These are phyloP conservation scores for Dendrothele bispora DNA, from an alignment of 768 basidiomycete genomes.

Conservation along the genomic window DNA sequence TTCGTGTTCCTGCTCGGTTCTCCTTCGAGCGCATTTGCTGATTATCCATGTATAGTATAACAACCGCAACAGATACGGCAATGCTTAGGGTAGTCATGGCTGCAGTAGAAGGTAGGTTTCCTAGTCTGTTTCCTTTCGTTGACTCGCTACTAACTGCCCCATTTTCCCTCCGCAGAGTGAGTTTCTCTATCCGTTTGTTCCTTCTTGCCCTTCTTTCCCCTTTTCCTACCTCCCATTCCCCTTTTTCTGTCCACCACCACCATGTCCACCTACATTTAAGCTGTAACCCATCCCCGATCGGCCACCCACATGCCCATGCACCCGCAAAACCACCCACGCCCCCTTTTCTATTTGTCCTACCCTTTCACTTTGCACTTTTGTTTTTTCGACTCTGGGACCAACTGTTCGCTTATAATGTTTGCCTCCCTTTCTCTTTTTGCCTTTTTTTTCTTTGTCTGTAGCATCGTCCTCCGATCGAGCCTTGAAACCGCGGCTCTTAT, in stretches of 20 bases:
- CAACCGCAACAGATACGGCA: constrained; percentile 88
- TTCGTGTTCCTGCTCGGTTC: too few relatives aligned
- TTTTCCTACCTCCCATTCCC: constrained; percentile 20
- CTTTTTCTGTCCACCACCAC: constrained; percentile 19
- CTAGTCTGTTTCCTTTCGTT: constrained; percentile 3
- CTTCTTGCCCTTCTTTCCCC: constrained; percentile 20
- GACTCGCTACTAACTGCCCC: constrained; percentile 15
- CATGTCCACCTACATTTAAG: constrained; percentile 16
- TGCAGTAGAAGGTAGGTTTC: constrained; percentile 84
- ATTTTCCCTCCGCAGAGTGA: constrained; percentile 67
- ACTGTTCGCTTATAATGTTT: constrained; percentile 31
- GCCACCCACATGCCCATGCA: too few relatives aligned
- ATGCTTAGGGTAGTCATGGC: constrained; percentile 92
- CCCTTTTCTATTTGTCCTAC: too few relatives aligned
- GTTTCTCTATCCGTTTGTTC: constrained; percentile 34
- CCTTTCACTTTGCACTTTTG: constrained; percentile 14
- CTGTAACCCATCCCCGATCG: too few relatives aligned
- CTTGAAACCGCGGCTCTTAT: constrained; percentile 68
- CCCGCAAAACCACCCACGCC: too few relatives aligned
- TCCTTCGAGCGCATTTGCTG: too few relatives aligned
- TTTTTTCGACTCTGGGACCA: constrained; percentile 13
- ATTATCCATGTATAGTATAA: constrained; percentile 53
- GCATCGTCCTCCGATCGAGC: constrained; percentile 68
- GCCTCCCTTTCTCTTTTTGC: constrained; percentile 20
- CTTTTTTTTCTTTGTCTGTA: constrained; percentile 34